Conservation (phyloP, 306 rosid genomes). For the Glycine latifolia region DNA sequence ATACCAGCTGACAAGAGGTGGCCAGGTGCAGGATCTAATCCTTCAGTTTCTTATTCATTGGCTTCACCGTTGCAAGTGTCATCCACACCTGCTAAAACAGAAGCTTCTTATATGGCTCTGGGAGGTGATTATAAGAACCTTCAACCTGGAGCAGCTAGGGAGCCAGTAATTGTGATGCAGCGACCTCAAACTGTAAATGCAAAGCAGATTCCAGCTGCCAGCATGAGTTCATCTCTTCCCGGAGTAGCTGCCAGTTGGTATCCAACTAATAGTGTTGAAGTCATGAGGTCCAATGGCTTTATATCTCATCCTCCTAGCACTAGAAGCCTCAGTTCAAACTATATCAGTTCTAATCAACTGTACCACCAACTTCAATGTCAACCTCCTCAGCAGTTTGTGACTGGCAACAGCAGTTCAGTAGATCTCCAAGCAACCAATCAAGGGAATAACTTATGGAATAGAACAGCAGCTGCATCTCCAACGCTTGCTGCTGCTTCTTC, state of each 20-base stretch:
- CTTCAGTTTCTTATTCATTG: conserved; percentile 69
- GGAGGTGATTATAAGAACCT: conserved; percentile 71
- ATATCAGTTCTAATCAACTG: conserved; percentile 64
- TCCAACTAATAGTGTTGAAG: conserved; percentile 63
- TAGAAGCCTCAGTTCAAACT: conserved; percentile 60
- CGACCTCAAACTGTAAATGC: conserved; percentile 74
- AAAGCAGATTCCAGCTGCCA: conserved; percentile 59
- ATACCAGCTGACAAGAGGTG: conserved; percentile 71
- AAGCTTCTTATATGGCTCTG: conserved; percentile 58
- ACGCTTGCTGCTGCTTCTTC: conserved; percentile 75
- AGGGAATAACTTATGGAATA: conserved; percentile 71
- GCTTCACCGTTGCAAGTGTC: conserved; percentile 69
- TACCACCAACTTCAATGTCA: conserved; percentile 75
- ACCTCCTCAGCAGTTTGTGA: conserved; percentile 61
- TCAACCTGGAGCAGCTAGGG: conserved; percentile 72
- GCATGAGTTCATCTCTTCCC: conserved; percentile 73
- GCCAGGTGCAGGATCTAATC: conserved; percentile 62
- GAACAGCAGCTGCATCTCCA: conserved; percentile 69
- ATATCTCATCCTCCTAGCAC: conserved; percentile 61
- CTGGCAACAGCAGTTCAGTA: conserved; percentile 54
- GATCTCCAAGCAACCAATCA: conserved; percentile 58
- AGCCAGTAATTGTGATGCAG: conserved; percentile 76
- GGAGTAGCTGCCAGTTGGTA: conserved; percentile 66
- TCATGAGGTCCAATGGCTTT: conserved; percentile 63
- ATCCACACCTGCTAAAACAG: conserved; percentile 62